phyloP scores from a whole-genome alignment of 2,329 filamentous ascomycete genomes.

The Xylariaceae sp. region DNA sequence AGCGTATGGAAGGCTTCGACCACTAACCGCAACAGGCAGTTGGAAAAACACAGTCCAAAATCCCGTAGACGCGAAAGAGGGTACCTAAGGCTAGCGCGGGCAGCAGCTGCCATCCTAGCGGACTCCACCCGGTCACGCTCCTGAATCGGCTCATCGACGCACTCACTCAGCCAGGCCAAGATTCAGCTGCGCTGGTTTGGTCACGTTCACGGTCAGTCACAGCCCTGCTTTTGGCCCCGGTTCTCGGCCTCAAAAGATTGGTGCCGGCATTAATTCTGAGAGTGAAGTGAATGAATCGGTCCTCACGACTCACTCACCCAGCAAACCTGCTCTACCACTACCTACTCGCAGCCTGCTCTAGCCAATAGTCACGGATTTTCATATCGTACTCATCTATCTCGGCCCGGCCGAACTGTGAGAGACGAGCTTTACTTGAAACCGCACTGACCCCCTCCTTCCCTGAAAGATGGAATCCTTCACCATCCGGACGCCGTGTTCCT shows the following conservation, averaged over 20 bases:
- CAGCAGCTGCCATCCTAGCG: background rate
- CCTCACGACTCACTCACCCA: background rate
- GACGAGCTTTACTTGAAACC: background rate
- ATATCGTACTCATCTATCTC: background rate
- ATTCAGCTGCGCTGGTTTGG: background rate
- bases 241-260: background rate
- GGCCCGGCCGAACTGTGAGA: background rate
- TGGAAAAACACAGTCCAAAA: background rate
- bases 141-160: background rate
- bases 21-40: background rate
- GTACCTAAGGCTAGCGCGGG: background rate
- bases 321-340: background rate
- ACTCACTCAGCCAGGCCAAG: background rate
- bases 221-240: background rate
- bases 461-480: conserved; percentile 53
- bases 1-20: background rate
- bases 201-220: background rate
- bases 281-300: background rate
- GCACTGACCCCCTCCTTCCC: background rate
- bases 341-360: background rate
- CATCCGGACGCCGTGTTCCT: conserved; percentile 85
- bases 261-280: background rate
- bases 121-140: background rate
- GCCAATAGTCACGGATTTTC: too few relatives aligned
- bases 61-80: too few relatives aligned